Base-by-base conservation (phyloP, 139 green algal genomes). In the Monoraphidium neglectum region DNA sequence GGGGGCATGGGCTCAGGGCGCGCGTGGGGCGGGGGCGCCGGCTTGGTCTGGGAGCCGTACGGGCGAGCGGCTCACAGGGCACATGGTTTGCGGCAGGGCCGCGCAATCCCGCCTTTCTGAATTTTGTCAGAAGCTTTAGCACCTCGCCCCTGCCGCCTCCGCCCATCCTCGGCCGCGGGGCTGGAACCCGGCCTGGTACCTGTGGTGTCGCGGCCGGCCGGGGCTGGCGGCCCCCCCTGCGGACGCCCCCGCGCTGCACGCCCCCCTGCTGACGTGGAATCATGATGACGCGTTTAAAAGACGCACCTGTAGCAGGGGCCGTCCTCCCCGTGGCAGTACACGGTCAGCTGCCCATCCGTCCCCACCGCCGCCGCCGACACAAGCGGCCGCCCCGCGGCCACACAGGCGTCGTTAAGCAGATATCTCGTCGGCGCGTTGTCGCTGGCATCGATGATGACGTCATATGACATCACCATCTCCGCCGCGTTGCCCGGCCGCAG, bases 351-450 rank as follows among this genome's bases (percentile, higher is more conserved):
- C 1, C 94, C 94, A 62, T 98, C 94, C 0, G 87, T 95, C 47
- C 95, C 92, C 1, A 99, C 91, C 33, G 92, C 92, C n/a, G 95
- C 95, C 1, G 91, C 94, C 3, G 91, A 97, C 40, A 98, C 94
- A 56, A 98, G 82, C 16, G 94, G 92, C 68, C 78, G 88, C 15
- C 77, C 68, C 0, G 80, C 66, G 0, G 91, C 79, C n/a, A 91
- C 88, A 70, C 92, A 97, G 2, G 89, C 93, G 76, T 97, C 93
- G 49, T 88, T 97, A 71, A 98, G 72, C 4, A 99, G 89, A 85
- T 99, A 99, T 12, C 97, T 84, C 1, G 92, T 97, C 46, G 88
- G 77, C 0, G 92, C 85, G 77, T 99, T 99, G 92, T 99, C 97
- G 10, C 81, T 95, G 64, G 83, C 88, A 73, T 99, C 97, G 2